Evolutionary conservation across 1,284 basidiomycete genomes (phyloP).

Genomic region (Afroboletus lepidellus): DNA sequence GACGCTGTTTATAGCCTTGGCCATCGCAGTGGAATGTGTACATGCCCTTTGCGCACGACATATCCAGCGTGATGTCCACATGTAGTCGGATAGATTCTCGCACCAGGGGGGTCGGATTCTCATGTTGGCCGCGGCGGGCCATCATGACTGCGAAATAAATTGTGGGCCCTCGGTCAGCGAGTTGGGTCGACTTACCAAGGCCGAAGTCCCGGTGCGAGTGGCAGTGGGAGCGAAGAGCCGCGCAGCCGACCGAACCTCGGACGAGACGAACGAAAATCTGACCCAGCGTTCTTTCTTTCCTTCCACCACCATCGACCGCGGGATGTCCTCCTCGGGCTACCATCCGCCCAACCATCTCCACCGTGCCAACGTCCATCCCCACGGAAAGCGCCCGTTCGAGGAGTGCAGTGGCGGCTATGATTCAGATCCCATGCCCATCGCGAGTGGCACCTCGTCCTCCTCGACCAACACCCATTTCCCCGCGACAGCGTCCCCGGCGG

Average conservation of each 20-base stretch:
- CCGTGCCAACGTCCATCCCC: conserved; percentile 27
- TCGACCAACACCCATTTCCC: conserved; percentile 23
- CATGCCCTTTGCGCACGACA: not conserved
- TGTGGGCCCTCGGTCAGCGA: not conserved
- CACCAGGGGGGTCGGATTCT: conserved; percentile 1
- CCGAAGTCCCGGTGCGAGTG: not conserved
- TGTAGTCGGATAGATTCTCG: conserved; percentile 8
- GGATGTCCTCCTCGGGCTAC: conserved; percentile 28
- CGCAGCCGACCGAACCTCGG: conserved; percentile 5
- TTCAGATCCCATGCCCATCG: conserved; percentile 32
- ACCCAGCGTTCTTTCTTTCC: not conserved
- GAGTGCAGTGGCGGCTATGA: conserved; percentile 33
- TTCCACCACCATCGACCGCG: conserved; percentile 21
- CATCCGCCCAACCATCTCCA: conserved; percentile 25
- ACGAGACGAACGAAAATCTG: conserved; percentile 6
- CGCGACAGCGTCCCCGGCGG: conserved; percentile 6
- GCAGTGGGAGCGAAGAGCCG: conserved; percentile 11
- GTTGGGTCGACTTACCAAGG: conserved; percentile 4
- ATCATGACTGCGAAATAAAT: not conserved
- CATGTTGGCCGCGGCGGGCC: not conserved
- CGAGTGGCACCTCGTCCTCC: conserved; percentile 31
- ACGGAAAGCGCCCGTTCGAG: conserved; percentile 34
- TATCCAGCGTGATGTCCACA: conserved; percentile 4
- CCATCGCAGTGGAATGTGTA: not conserved
- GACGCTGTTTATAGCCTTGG: conserved; percentile 6